These are phyloP conservation scores for Candida ulmi DNA, from an alignment of 805 yeast species.

Conservation along the genomic window DNA sequence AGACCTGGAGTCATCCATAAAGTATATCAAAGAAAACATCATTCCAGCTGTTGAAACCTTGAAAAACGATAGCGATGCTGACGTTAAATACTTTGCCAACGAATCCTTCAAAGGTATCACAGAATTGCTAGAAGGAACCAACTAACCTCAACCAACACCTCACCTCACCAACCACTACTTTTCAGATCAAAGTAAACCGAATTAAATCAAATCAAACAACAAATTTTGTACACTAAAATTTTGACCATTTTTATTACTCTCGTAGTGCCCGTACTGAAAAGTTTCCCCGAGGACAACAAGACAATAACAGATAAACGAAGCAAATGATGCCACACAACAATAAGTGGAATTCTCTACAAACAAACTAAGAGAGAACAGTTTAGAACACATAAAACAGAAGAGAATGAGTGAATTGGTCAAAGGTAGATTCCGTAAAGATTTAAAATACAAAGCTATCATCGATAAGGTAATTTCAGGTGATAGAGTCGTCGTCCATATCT, in stretches of 20 bases:
- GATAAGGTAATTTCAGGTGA: constrained; percentile 80
- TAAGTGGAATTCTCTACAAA: too few relatives aligned
- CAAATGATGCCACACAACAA: too few relatives aligned
- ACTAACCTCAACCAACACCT: too few relatives aligned
- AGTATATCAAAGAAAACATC: constrained; percentile 45
- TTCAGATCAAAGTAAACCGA: too few relatives aligned
- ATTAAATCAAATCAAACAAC: too few relatives aligned
- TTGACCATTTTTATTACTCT: too few relatives aligned
- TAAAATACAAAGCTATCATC: constrained; percentile 43
- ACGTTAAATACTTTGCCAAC: constrained; percentile 81
- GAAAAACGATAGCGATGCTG: constrained; percentile 71
- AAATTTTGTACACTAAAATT: too few relatives aligned
- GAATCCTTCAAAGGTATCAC: constrained; percentile 43
- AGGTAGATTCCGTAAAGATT: constrained; percentile 22
- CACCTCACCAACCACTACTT: too few relatives aligned
- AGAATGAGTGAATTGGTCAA: constrained; percentile 17
- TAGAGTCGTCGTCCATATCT: constrained; percentile 56
- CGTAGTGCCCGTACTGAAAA: background rate
- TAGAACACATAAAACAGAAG: too few relatives aligned
- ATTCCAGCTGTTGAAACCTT: constrained; percentile 62
- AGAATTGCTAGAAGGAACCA: background rate
- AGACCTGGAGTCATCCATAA: constrained; percentile 14
- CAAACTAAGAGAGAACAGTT: too few relatives aligned
- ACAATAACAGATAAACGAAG: background rate
- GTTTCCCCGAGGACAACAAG: background rate